phyloP scores from a whole-genome alignment of 345 rosid species.

The Camelina laxa region DNA sequence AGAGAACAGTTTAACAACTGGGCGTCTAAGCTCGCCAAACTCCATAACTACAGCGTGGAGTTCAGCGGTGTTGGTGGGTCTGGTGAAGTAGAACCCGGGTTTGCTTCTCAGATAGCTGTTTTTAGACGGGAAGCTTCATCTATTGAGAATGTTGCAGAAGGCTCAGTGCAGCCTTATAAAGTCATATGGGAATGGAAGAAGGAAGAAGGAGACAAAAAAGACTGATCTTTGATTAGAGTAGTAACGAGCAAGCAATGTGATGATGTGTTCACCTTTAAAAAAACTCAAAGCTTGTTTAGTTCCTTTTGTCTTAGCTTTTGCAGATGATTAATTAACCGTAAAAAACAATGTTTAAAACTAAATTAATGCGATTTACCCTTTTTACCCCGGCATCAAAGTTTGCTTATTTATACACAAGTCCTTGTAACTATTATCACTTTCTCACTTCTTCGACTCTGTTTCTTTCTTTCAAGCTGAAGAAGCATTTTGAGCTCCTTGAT shows the following conservation, averaged over 20 bases:
- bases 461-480: neutral
- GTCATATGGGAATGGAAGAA: conserved; percentile 85
- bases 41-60: conserved; percentile 69
- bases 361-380: neutral
- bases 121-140: conserved; percentile 48
- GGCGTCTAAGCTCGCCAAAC: conserved; percentile 66
- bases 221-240: neutral
- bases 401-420: conserved; percentile 14
- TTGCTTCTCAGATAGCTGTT: conserved; percentile 90
- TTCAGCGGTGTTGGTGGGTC: conserved; percentile 94
- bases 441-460: neutral
- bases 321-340: neutral
- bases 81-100: conserved; percentile 74
- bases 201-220: neutral
- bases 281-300: conserved; percentile 21
- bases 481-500: conserved; percentile 24
- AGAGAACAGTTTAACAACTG: conserved; percentile 77
- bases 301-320: conserved; percentile 20
- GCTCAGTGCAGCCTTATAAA: conserved; percentile 44
- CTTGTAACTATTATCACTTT: neutral
- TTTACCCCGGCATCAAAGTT: neutral
- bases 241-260: neutral
- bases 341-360: conserved; percentile 9
- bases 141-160: conserved; percentile 16
- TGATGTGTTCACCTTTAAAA: neutral